phyloP scores from a whole-genome alignment of 1,284 basidiomycete species.

The Athelia sp. region DNA sequence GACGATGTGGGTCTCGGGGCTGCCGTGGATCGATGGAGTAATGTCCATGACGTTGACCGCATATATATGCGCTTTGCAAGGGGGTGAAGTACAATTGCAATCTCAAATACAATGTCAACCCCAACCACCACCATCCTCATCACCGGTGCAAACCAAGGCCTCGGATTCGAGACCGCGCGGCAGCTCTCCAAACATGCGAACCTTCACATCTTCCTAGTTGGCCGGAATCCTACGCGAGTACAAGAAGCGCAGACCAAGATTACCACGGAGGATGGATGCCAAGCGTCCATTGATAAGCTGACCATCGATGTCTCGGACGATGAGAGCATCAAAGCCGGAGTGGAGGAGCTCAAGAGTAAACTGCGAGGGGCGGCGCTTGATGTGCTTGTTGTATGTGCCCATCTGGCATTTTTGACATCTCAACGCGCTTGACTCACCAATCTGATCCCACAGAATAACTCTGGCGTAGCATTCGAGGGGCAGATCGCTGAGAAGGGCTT shows the following conservation, averaged over 20 bases:
- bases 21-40: no score
- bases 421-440: no score
- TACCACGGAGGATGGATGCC: neutral
- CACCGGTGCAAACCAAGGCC: neutral
- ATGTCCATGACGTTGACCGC: no score
- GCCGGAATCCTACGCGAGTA: neutral
- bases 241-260: neutral
- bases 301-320: neutral
- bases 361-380: neutral
- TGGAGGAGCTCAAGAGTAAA: neutral
- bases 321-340: neutral
- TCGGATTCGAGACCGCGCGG: neutral
- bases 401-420: neutral
- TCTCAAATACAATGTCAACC: neutral
- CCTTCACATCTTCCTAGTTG: neutral
- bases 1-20: no score
- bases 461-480: neutral
- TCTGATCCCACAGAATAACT: neutral
- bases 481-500: neutral
- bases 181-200: neutral
- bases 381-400: neutral
- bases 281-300: neutral
- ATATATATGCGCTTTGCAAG: no score
- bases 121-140: neutral
- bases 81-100: no score